Base-by-base conservation (phyloP, 345 rosid genomes). In the Ceriops decandra region DNA sequence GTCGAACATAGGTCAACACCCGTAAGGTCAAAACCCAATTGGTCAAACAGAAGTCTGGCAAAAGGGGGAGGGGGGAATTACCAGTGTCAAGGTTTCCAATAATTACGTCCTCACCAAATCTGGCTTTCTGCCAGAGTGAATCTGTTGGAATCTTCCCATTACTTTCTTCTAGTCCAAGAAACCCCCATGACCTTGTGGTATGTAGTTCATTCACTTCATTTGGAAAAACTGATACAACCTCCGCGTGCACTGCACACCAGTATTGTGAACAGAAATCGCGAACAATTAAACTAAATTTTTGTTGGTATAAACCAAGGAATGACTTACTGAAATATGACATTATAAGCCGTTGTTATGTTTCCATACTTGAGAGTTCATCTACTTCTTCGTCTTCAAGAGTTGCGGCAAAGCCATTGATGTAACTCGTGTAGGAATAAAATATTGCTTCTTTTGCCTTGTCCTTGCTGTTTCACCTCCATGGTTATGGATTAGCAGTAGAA, bases 341-440 rank as follows among this genome's bases (percentile, higher is more conserved):
- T 10, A 38, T 38, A 38, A 26, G 36, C 6, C 31, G 0, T 28
- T 1, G 11, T 30, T 17, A 5, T 35, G 15, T 20, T 42, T 21
- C 13, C 21, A 2, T 31, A 74, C 68, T 62, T 10, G 68, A 38
- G 17, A 68, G 24, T 54, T 54, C 26, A 6, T 21, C 64, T 2
- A 33, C 72, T 54, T 68, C 63, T n/a, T 65, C 71, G 21, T 70
- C 79, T 36, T 75, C 74, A 20, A 75, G 64, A n/a, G 5, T 66
- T 6, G 79, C 79, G n/a, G 74, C 79, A 53, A 75, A 70, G 10
- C 74, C 79, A 60, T 75, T 75, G 68, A 75, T 70, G 17, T 65
- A 30, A 5, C 62, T 65, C 1, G 79, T 65, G 35, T 75, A 70
- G 7, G 79, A 70, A 22, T 75, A 75, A 11, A 75, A 60, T 30